A percentile compares a stretch with the other conserved stretches of the same genome.
phyloP scores from a whole-genome alignment of 441 rosid species.

The Flueggea neowawraea region DNA sequence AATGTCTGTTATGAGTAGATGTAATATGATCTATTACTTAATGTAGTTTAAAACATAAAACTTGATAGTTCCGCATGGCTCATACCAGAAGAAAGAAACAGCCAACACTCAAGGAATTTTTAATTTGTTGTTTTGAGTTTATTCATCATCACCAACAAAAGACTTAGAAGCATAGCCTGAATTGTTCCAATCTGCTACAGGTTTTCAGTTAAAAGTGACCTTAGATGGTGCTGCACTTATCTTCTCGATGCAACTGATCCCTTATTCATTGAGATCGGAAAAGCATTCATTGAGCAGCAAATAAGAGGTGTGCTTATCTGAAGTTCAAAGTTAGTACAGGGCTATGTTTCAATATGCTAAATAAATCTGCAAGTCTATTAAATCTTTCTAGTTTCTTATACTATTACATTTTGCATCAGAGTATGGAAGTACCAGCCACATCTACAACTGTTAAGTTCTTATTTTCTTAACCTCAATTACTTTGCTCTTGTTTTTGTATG shows the following conservation, averaged over 20 bases:
- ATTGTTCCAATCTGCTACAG: conserved; percentile 23
- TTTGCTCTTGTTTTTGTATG: conserved; percentile 5
- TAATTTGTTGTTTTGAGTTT: neutral
- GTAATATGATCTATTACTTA: no score
- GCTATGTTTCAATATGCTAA: conserved; percentile 9
- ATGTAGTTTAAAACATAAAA: no score
- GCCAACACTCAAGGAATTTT: neutral
- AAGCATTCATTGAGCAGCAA: conserved; percentile 59
- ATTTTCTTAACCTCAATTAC: neutral
- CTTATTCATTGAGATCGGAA: conserved; percentile 68
- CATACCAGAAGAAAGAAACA: no score
- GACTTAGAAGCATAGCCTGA: no score
- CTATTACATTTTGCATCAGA: conserved; percentile 35
- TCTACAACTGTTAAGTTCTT: conserved; percentile 63
- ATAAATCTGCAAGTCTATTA: conserved; percentile 6
- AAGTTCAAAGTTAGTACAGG: conserved; percentile 4
- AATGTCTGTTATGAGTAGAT: no score
- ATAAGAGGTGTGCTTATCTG: conserved; percentile 36
- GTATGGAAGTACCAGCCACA: conserved; percentile 63
- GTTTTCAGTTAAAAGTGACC: conserved; percentile 61
- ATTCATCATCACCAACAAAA: neutral
- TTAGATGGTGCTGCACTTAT: conserved; percentile 70
- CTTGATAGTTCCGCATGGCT: no score
- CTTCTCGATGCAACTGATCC: conserved; percentile 86
- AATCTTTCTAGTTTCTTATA: conserved; percentile 9